Evolutionary conservation across 2,329 filamentous ascomycete species (phyloP), one percentile per base, ranked within the genome.

Genomic region (Colletotrichum sansevieriae): DNA sequence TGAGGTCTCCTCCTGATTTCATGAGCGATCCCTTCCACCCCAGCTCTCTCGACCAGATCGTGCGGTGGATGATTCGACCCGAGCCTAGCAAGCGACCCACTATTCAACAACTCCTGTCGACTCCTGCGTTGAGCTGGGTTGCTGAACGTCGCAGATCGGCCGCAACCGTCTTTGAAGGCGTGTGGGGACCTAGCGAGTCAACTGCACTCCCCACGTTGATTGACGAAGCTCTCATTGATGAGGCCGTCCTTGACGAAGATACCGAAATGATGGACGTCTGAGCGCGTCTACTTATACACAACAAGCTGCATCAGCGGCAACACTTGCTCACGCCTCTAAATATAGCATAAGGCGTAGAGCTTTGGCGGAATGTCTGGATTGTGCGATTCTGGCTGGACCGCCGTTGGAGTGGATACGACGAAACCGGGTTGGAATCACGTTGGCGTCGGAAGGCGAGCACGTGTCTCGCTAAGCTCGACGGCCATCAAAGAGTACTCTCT

Each of bases 151-250:
- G 94, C 63, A 90, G 92, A 63, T 93, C 94, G 11, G 93, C 94
- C 51, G 96, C 96, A n/a, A 98, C 94, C 0, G 90, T 99, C 61
- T 99, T 92, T 74, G 96, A 99, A 81, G 96, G 96, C 71, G 96
- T 93, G 77, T 99, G 95, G 92, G 96, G 96, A 4, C 95, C 95
- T 37, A 90, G 83, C n/a, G 84, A 87, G 60, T 79, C 84, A 57
- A 76, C 82, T 37, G 73, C 79, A 5, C 78, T 80, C 20, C 78
- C 79, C 6, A 77, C 76, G 4, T 51, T 65, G 54, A 71, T 71
- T n/a, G 79, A 82, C 58, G 66, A 63, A 43, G 20, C 66, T 20
- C 54, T 68, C 12, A 52, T 74, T 18, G 78, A 76, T 25, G 71
- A 63, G 25, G 22, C 65, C 22, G 52, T 68, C 15, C 49, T 74